Conservation (phyloP, 225 moss, liverwort and hornwort genomes). For the Climacium dendroides region DNA sequence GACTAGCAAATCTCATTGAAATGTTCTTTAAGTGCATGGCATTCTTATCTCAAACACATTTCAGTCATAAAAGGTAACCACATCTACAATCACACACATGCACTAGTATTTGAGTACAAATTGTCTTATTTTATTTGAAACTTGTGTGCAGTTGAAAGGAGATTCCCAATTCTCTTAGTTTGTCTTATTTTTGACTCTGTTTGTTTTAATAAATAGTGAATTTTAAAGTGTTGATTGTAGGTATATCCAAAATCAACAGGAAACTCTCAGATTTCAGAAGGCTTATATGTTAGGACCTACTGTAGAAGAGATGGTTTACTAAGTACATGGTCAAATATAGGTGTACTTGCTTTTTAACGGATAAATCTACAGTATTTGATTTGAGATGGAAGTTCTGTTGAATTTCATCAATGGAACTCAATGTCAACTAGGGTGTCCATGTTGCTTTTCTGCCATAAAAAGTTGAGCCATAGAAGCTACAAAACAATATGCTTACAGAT, state of each 20-base stretch:
- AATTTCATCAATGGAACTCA: accelerated
- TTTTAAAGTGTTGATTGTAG: neutral
- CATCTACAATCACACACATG: neutral
- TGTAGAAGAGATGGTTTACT: neutral
- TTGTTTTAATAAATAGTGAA: too few relatives aligned
- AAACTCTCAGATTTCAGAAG: neutral
- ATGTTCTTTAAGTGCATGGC: neutral
- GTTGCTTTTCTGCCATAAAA: neutral
- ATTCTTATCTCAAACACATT: neutral
- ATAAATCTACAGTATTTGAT: too few relatives aligned
- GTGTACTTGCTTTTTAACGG: neutral
- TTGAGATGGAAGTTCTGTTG: neutral
- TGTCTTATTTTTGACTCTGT: too few relatives aligned
- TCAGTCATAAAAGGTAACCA: neutral
- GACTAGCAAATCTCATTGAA: neutral
- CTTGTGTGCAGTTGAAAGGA: neutral
- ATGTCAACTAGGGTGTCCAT: neutral
- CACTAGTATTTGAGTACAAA: neutral
- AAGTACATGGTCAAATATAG: neutral
- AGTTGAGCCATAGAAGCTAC: neutral
- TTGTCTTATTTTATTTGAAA: neutral
- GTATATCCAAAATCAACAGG: neutral
- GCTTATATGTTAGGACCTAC: neutral
- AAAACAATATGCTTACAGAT: neutral
- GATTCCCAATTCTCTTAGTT: neutral